Percentiles rank a stretch among this genome's conserved stretches.
These are phyloP conservation scores for Hordeum pubiflorum DNA, from an alignment of 202 grass and related monocot genomes.

Conservation along the genomic window DNA sequence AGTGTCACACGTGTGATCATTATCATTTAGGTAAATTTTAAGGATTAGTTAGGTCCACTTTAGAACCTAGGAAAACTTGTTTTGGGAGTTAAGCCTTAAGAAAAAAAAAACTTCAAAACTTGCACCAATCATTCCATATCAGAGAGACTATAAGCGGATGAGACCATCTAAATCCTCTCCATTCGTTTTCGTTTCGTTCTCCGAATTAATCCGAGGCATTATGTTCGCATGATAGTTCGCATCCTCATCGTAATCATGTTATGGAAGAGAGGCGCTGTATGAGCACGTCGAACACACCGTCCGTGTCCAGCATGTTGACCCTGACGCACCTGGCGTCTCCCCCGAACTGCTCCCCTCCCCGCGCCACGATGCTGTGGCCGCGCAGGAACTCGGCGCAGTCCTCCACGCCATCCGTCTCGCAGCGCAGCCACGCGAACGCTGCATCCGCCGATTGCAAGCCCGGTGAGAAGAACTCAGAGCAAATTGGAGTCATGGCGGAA, in stretches of 20 bases:
- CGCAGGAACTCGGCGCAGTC: constrained; percentile 49
- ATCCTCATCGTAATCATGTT: neutral
- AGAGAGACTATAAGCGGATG: no score
- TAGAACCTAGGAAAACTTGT: no score
- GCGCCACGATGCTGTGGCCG: constrained; percentile 31
- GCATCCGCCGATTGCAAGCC: neutral
- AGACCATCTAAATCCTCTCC: no score
- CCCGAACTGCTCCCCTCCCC: constrained; percentile 51
- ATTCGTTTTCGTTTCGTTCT: no score
- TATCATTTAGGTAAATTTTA: no score
- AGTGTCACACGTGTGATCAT: no score
- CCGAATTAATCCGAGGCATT: neutral
- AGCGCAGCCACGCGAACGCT: constrained; percentile 79
- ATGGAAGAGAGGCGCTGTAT: neutral
- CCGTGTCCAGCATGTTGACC: constrained; percentile 63
- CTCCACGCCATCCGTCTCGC: constrained; percentile 23
- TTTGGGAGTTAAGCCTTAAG: no score
- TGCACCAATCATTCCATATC: no score
- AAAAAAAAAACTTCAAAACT: no score
- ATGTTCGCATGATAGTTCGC: neutral
- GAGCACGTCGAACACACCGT: neutral
- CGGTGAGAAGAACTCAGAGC: neutral
- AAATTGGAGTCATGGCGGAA: neutral
- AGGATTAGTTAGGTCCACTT: no score
- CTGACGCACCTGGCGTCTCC: constrained; percentile 38